Conservation (phyloP, 345 rosid genomes). For the Murraya koenigii region DNA sequence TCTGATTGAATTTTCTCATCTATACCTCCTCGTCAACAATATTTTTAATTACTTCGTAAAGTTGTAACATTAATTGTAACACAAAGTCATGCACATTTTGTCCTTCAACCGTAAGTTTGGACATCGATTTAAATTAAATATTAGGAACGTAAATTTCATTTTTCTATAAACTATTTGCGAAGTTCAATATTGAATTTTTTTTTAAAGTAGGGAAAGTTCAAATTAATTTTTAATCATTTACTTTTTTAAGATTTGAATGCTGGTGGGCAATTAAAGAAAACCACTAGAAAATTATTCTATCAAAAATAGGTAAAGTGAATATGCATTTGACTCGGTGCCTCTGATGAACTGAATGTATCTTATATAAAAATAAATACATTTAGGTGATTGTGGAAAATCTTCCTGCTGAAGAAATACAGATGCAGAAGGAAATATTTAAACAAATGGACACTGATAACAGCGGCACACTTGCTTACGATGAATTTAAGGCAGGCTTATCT, state of each 20-base stretch:
- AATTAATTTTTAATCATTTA: too few species aligned
- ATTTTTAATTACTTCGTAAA: background rate
- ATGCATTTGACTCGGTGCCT: background rate
- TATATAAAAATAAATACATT: background rate
- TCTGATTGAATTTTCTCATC: background rate
- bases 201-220: too few species aligned
- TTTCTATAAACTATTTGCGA: background rate
- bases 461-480: conserved; percentile 77
- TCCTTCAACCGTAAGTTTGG: too few species aligned
- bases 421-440: conserved; percentile 66
- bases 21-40: background rate
- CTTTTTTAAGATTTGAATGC: too few species aligned
- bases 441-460: conserved; percentile 83
- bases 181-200: background rate
- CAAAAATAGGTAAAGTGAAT: too few species aligned
- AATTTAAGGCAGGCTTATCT: conserved; percentile 70
- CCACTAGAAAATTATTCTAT: too few species aligned
- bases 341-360: background rate
- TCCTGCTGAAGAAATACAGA: conserved; percentile 73
- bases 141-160: too few species aligned
- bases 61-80: too few species aligned
- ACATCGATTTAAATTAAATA: too few species aligned
- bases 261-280: too few species aligned
- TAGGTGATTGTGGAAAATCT: conserved; percentile 86
- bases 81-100: too few species aligned